Conservation (phyloP, 2,329 filamentous ascomycete genomes). For the Fusarium redolens region DNA sequence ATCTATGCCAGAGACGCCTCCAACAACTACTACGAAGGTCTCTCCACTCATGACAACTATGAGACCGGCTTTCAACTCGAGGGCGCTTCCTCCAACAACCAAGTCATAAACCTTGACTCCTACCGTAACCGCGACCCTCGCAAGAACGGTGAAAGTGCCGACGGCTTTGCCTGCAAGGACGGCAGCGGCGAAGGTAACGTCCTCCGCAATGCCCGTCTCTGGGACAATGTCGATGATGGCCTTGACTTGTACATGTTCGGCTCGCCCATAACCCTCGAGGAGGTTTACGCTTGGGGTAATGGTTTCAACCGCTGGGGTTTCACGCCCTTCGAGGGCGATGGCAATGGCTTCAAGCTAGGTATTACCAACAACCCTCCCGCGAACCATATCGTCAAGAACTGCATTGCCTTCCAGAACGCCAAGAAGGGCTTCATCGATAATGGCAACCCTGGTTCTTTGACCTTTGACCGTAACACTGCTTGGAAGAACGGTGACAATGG, state of each 20-base stretch:
- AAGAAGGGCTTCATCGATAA: conserved; percentile 61
- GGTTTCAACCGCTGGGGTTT: conserved; percentile 60
- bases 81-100: conserved; percentile 50
- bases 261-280: conserved; percentile 56
- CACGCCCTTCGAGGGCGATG: conserved; percentile 56
- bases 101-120: conserved; percentile 57
- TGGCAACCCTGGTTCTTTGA: conserved; percentile 54
- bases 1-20: conserved; percentile 51
- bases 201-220: conserved; percentile 58
- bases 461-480: conserved; percentile 57
- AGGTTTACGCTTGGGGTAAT: conserved; percentile 59
- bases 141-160: conserved; percentile 63
- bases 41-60: conserved; percentile 53
- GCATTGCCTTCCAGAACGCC: conserved; percentile 57
- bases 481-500: conserved; percentile 56
- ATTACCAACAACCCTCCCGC: conserved; percentile 52
- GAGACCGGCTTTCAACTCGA: conserved; percentile 54
- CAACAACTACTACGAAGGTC: conserved; percentile 52
- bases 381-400: conserved; percentile 58
- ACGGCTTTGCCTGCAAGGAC: conserved; percentile 61
- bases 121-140: conserved; percentile 59
- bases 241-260: conserved; percentile 51
- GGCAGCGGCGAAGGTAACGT: conserved; percentile 59
- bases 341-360: conserved; percentile 62
- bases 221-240: conserved; percentile 64